These are phyloP conservation scores for Tagetes erecta DNA, from an alignment of 129 eudicot species.

Conservation along the genomic window DNA sequence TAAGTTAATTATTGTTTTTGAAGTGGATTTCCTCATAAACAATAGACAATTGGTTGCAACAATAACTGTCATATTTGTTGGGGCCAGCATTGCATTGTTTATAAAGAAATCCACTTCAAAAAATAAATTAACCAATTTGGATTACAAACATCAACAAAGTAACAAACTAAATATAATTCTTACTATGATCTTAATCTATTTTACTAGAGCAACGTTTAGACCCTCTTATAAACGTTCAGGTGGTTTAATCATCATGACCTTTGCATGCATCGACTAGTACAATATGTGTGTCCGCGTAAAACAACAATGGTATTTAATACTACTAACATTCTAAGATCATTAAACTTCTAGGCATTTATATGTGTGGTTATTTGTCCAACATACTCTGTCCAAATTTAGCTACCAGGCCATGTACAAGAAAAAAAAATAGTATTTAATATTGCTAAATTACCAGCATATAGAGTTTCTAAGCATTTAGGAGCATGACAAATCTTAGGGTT, in stretches of 20 bases:
- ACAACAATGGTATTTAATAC: background rate
- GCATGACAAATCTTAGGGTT: background rate
- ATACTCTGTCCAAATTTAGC: background rate
- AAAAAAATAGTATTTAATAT: background rate
- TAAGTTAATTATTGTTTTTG: background rate
- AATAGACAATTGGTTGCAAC: background rate
- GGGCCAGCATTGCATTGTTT: constrained; percentile 7
- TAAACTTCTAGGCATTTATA: background rate
- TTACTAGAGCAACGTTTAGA: background rate
- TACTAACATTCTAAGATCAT: background rate
- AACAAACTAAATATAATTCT: background rate
- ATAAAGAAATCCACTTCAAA: constrained; percentile 7
- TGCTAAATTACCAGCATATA: background rate
- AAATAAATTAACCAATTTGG: background rate
- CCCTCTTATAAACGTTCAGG: background rate
- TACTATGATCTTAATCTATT: background rate
- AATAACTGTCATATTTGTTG: background rate
- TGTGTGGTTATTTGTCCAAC: constrained; percentile 10
- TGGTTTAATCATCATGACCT: constrained; percentile 3
- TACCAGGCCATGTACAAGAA: background rate
- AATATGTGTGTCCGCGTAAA: background rate
- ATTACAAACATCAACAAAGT: background rate
- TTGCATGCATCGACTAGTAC: background rate
- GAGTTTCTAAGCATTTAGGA: background rate
- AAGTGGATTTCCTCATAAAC: background rate